Evolutionary conservation across 352 stramenopile genomes (phyloP).

Genomic region (Globisporangium alternatum): DNA sequence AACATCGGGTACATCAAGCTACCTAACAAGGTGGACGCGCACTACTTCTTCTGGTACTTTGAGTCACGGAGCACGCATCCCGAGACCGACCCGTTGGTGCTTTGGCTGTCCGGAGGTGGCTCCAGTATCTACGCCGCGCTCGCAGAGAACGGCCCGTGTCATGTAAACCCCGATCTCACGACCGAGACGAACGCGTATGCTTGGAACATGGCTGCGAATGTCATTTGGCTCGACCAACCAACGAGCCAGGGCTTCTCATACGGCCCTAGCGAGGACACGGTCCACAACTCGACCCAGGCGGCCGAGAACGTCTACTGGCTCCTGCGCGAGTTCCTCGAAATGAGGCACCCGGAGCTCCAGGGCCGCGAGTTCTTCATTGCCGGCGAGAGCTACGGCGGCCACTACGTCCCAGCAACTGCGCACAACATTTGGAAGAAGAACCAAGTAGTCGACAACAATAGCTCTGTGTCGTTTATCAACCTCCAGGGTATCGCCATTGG

Average conservation of each 20-base stretch:
- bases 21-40: not conserved
- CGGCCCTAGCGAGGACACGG: conserved; percentile 21
- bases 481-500: conserved; percentile 50
- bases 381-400: conserved; percentile 24
- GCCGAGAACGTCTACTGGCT: conserved; percentile 46
- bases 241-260: conserved; percentile 60
- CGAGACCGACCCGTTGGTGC: not conserved
- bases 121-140: no score
- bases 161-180: no score
- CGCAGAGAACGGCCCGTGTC: conserved; percentile 65
- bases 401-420: conserved; percentile 51
- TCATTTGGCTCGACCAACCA: conserved; percentile 63
- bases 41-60: not conserved
- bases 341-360: conserved; percentile 44
- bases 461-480: no score
- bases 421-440: conserved; percentile 52
- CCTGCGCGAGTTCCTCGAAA: conserved; percentile 38
- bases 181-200: conserved; percentile 39
- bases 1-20: not conserved
- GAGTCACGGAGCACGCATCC: not conserved
- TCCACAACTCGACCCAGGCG: conserved; percentile 27
- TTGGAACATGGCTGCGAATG: conserved; percentile 57
- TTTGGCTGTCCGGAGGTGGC: not conserved
- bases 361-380: conserved; percentile 45
- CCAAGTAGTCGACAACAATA: no score